phyloP scores from a whole-genome alignment of 805 yeast genomes.

The Cyberlindnera nakhonratchasimensis region DNA sequence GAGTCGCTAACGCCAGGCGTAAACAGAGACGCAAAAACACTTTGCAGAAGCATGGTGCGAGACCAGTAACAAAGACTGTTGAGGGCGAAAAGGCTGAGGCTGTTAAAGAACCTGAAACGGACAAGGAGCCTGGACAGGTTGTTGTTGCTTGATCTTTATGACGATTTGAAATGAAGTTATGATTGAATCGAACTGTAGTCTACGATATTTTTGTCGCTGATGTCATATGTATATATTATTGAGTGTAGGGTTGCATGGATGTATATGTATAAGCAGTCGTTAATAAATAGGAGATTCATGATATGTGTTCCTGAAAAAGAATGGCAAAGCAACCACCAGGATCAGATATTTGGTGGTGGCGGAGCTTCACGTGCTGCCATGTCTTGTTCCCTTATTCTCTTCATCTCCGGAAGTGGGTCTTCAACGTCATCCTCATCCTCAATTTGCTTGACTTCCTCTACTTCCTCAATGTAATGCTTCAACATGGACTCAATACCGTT shows the following conservation, averaged over 20 bases:
- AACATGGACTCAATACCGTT: conserved; percentile 70
- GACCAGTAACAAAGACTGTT: conserved; percentile 3
- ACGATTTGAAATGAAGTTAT: background rate
- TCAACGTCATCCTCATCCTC: conserved; percentile 37
- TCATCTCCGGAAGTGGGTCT: conserved; percentile 16
- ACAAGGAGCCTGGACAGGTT: background rate
- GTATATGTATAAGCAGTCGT: conserved; percentile 2
- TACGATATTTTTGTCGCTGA: too few relatives aligned
- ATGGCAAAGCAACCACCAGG: background rate
- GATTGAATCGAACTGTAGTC: background rate
- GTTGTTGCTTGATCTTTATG: background rate
- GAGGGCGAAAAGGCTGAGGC: background rate
- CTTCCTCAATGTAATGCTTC: conserved; percentile 68
- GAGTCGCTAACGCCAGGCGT: conserved; percentile 33
- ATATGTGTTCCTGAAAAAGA: background rate
- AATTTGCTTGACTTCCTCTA: conserved; percentile 50
- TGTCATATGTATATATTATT: too few relatives aligned
- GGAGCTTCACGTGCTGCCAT: conserved; percentile 8
- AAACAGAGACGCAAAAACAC: conserved; percentile 17
- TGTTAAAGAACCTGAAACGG: background rate
- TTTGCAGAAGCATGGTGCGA: conserved; percentile 7
- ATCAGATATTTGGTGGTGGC: conserved; percentile 22
- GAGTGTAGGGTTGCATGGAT: too few relatives aligned
- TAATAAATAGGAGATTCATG: conserved; percentile 4
- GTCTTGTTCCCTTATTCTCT: conserved; percentile 16